Evolutionary conservation across 176 grass and related monocot genomes (phyloP), one percentile per base, ranked within the genome.

Genomic region (Musa schizocarpa): DNA sequence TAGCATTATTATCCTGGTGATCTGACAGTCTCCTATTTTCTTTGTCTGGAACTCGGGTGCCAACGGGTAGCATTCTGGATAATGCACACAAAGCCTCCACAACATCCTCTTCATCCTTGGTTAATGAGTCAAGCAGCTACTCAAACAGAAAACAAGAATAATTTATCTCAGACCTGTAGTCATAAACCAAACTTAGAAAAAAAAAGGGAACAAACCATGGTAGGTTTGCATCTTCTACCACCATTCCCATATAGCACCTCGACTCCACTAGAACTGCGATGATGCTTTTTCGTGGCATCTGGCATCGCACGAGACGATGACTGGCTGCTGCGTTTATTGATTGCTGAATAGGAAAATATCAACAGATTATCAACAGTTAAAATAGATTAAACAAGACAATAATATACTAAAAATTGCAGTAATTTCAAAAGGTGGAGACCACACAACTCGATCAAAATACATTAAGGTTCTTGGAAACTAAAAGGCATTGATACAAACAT

Each of bases 101-200:
- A 49, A 92, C 69, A 11, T 73, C 27, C 68, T 92, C 81, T 71
- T 92, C 89, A 76, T 88, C 86, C 29, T 82, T 67, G 1, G 86
- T 82, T 65, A 88, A 66, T 53, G 48, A 49, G 52, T n/a, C 55
- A 13, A 9, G 43, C 23, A 65, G 57, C 89, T 88, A 82, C 19
- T 78, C 22, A 73, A 76, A 74, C 21, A 80, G 54, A 59, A 55
- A 61, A 58, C 3, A 81, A 86, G 22, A 25, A 58, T 22, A 17
- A 19, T 25, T 55, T 76, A 52, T 69, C 24, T 78, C 59, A 66
- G 74, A 56, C 17, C 59, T 74, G 21, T 25, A 26, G 14, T 51
- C 48, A 71, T 9, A 26, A 3, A 0, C 34, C 71, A 53, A 55
- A 24, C 50, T 1, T 58, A 77, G 52, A 69, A 0, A 17, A 73